Percentiles rank a stretch among this genome's conserved stretches.
Conservation (phyloP, 2,329 filamentous ascomycete genomes). For the Acarospora socialis region DNA sequence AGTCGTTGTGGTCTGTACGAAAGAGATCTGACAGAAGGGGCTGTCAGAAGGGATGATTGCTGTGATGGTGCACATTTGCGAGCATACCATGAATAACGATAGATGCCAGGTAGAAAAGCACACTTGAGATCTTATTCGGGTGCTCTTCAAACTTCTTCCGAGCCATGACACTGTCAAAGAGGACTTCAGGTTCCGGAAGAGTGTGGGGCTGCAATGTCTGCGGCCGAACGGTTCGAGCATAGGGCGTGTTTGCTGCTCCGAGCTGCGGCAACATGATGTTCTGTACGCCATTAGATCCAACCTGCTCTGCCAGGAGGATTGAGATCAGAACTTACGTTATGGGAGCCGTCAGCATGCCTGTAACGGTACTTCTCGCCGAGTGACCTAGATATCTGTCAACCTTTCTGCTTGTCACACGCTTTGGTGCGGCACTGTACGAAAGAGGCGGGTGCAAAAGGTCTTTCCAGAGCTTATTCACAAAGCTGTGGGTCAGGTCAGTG, state of each 20-base stretch:
- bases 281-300: conserved; percentile 33
- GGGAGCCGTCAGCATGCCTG: conserved; percentile 26
- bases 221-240: conserved; percentile 52
- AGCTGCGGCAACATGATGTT: conserved; percentile 50
- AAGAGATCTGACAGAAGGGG: conserved; percentile 44
- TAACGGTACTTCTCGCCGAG: conserved; percentile 21
- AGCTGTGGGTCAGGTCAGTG: conserved; percentile 32
- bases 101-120: conserved; percentile 61
- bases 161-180: conserved; percentile 56
- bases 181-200: conserved; percentile 48
- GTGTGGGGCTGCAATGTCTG: conserved; percentile 42
- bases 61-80: not conserved
- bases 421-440: conserved; percentile 25
- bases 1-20: conserved; percentile 48
- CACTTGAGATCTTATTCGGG: conserved; percentile 57
- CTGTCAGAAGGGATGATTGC: conserved; percentile 13
- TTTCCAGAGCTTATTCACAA: conserved; percentile 40
- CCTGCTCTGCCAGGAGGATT: too few relatives aligned
- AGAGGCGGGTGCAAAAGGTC: conserved; percentile 41
- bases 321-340: conserved; percentile 21
- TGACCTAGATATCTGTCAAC: conserved; percentile 24
- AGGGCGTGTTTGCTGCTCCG: conserved; percentile 51
- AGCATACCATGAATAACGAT: conserved; percentile 44
- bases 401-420: conserved; percentile 1
- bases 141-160: conserved; percentile 49